phyloP scores from a whole-genome alignment of 192 early-diverging fungal species.

The Paraglomus brasilianum region DNA sequence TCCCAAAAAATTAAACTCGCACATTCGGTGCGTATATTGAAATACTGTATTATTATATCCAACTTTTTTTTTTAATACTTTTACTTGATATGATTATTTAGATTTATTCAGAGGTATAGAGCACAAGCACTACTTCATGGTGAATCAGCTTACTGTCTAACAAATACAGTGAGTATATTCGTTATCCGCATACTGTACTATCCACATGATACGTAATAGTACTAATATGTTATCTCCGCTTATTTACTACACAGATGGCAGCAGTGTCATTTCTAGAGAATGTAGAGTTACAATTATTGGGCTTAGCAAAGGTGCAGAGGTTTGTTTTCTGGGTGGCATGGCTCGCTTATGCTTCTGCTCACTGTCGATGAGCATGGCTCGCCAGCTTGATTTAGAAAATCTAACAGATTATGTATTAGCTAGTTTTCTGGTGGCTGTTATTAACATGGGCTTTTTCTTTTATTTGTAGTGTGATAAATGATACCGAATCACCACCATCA shows the following conservation, averaged over 20 bases:
- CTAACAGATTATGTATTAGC: no score
- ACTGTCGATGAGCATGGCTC: no score
- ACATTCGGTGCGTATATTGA: conserved; percentile 45
- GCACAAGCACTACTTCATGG: conserved; percentile 29
- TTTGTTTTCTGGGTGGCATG: neutral
- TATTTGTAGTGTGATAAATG: no score
- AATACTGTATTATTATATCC: neutral
- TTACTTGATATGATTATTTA: neutral
- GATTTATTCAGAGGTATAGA: conserved; percentile 43
- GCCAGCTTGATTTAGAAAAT: no score
- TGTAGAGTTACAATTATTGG: conserved; percentile 5
- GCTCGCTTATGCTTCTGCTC: no score
- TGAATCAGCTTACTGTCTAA: conserved; percentile 45
- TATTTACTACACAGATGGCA: conserved; percentile 33
- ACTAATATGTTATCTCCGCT: no score
- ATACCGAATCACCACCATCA: no score
- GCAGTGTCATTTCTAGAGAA: conserved; percentile 41
- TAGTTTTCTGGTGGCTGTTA: no score
- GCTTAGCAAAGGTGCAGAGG: conserved; percentile 12
- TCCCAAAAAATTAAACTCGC: conserved; percentile 62
- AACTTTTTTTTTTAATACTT: neutral
- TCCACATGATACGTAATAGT: neutral
- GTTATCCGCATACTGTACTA: neutral
- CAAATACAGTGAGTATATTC: conserved; percentile 39
- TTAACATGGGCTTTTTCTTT: no score